These are phyloP conservation scores for Penicillium sp. DNA, from an alignment of 2,329 filamentous ascomycete species.

Conservation along the genomic window DNA sequence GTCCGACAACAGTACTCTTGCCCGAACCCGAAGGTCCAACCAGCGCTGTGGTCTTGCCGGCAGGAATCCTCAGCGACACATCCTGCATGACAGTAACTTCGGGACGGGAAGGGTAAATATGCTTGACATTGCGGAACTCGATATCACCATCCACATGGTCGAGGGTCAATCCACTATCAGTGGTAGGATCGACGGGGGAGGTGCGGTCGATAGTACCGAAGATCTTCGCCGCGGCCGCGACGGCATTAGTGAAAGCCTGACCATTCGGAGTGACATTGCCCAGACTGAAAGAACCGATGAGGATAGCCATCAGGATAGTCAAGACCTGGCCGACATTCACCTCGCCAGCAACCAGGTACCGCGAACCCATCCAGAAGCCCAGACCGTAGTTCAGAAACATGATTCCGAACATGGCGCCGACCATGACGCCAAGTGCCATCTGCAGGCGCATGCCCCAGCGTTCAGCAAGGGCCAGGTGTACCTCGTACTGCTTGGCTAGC, in stretches of 20 bases:
- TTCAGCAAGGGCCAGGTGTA: conserved; percentile 73
- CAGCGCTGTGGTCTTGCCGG: conserved; percentile 88
- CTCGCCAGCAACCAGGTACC: conserved; percentile 70
- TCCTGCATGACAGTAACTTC: conserved; percentile 88
- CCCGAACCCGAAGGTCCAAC: conserved; percentile 94
- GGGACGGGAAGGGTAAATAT: conserved; percentile 91
- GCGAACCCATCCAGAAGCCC: conserved; percentile 85
- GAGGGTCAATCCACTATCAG: conserved; percentile 71
- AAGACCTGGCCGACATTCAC: conserved; percentile 72
- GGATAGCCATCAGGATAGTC: conserved; percentile 85
- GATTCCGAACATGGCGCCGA: conserved; percentile 80
- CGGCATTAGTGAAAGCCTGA: conserved; percentile 81
- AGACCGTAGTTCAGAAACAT: conserved; percentile 87
- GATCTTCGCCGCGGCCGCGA: conserved; percentile 88
- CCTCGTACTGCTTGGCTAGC: conserved; percentile 83
- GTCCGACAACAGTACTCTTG: conserved; percentile 90
- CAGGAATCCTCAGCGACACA: conserved; percentile 77
- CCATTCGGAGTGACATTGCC: conserved; percentile 85
- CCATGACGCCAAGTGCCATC: conserved; percentile 72
- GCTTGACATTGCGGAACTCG: conserved; percentile 79
- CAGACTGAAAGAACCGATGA: conserved; percentile 90
- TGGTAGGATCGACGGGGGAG: conserved; percentile 81
- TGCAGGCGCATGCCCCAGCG: conserved; percentile 78
- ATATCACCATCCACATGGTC: conserved; percentile 76
- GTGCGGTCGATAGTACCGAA: conserved; percentile 88